A percentile compares a stretch with the other conserved stretches of the same genome.
These are phyloP conservation scores for Asterella californica DNA, from an alignment of 225 moss, liverwort and hornwort species.

Conservation along the genomic window DNA sequence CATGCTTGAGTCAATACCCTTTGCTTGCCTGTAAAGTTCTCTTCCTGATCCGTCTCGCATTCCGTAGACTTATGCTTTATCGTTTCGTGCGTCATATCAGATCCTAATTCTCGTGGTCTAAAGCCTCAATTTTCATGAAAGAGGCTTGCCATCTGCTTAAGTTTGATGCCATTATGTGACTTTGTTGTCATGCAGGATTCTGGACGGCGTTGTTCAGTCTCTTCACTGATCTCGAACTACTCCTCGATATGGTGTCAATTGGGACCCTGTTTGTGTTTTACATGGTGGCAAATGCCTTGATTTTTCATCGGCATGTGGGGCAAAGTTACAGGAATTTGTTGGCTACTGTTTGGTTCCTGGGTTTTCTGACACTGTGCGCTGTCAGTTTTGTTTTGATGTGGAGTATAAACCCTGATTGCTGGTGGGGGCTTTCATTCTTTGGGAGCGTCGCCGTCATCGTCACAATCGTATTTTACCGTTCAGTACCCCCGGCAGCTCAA, in stretches of 20 bases:
- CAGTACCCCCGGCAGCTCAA: constrained; percentile 48
- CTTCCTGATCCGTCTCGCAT: background rate
- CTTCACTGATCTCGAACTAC: constrained; percentile 73
- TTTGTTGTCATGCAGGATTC: constrained; percentile 40
- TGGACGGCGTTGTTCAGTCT: constrained; percentile 74
- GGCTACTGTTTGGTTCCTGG: constrained; percentile 56
- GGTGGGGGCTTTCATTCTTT: constrained; percentile 29
- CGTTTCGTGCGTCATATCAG: background rate
- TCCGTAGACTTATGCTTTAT: background rate
- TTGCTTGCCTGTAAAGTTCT: background rate
- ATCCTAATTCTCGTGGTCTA: background rate
- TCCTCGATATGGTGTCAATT: constrained; percentile 82
- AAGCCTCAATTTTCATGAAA: background rate
- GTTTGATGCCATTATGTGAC: background rate
- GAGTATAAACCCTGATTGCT: constrained; percentile 47
- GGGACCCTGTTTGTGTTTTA: constrained; percentile 97
- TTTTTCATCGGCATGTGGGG: constrained; percentile 75
- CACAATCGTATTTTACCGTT: constrained; percentile 47
- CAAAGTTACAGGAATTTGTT: constrained; percentile 45
- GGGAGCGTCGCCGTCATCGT: constrained; percentile 39
- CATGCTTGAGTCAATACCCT: no score
- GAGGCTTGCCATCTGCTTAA: background rate
- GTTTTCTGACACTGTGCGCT: constrained; percentile 48
- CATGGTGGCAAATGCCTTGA: constrained; percentile 91
- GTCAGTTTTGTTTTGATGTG: constrained; percentile 58